Conservation (phyloP, 176 grass and related monocot genomes). For the Oryza officinalis region DNA sequence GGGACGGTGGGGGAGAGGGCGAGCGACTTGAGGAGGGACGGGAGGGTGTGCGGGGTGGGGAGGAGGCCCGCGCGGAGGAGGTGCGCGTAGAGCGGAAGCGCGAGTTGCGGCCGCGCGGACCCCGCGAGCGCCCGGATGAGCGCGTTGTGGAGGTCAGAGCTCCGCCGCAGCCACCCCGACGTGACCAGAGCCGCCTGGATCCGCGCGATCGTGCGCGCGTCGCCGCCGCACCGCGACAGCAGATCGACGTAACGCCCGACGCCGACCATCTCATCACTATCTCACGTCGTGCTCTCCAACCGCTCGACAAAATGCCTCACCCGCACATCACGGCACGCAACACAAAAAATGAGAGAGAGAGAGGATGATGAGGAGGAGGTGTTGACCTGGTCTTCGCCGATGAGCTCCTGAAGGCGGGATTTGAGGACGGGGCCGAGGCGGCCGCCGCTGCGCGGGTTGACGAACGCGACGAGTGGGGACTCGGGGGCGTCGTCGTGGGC, state of each 20-base stretch:
- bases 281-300: not conserved
- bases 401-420: conserved; percentile 76
- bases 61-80: conserved; percentile 46
- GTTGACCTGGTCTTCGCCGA: conserved; percentile 77
- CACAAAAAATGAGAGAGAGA: not conserved
- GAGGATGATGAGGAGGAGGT: not conserved
- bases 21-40: conserved; percentile 40
- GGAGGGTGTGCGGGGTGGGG: conserved; percentile 46
- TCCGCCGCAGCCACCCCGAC: conserved; percentile 34
- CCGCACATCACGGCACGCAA: conserved; percentile 7
- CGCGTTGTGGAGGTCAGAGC: conserved; percentile 41
- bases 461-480: conserved; percentile 73
- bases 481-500: conserved; percentile 58
- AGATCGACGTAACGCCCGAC: conserved; percentile 38
- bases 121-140: conserved; percentile 46
- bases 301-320: not conserved
- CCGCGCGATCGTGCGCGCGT: conserved; percentile 21
- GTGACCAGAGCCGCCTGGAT: conserved; percentile 42
- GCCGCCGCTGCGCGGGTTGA: conserved; percentile 90
- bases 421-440: conserved; percentile 84
- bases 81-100: conserved; percentile 43
- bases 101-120: conserved; percentile 31
- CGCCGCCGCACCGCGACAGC: conserved; percentile 35
- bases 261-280: conserved; percentile 31
- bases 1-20: conserved; percentile 29